Percentiles rank a stretch among this genome's conserved stretches.
These are phyloP conservation scores for Pisolithus orientalis DNA, from an alignment of 768 basidiomycete species.

Conservation along the genomic window DNA sequence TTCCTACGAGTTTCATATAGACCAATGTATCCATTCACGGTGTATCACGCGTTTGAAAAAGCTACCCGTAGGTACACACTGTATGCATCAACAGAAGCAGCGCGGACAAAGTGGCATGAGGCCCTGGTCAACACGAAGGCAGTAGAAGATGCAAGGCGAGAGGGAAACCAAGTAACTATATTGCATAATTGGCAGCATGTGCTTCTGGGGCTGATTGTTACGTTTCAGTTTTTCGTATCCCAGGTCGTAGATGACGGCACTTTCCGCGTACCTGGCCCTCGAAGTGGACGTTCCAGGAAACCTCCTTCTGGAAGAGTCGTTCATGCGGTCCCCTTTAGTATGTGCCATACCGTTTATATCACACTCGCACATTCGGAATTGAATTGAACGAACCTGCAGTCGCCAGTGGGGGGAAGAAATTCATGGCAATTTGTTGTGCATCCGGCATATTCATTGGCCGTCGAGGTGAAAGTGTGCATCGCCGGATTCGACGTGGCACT, in stretches of 20 bases:
- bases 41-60: conserved; percentile 62
- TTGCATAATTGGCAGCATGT: neutral
- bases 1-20: conserved; percentile 47
- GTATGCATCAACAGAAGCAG: conserved; percentile 51
- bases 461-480: conserved; percentile 45
- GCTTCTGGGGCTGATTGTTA: conserved; percentile 8
- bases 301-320: conserved; percentile 52
- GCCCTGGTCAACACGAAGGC: conserved; percentile 57
- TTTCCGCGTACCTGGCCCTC: conserved; percentile 46
- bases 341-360: conserved; percentile 14
- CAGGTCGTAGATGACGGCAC: conserved; percentile 52
- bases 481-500: neutral
- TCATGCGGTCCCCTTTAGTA: conserved; percentile 61
- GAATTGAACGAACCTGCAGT: conserved; percentile 26
- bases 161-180: conserved; percentile 61
- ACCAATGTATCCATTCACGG: conserved; percentile 67
- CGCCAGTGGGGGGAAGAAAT: conserved; percentile 41
- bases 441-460: conserved; percentile 65
- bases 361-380: neutral
- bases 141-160: conserved; percentile 57
- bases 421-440: conserved; percentile 58
- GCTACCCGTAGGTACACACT: conserved; percentile 63
- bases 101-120: conserved; percentile 58
- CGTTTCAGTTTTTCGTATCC: conserved; percentile 60
- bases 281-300: conserved; percentile 24